Evolutionary conservation across 2,329 filamentous ascomycete species (phyloP).

Genomic region (Rugonectria rugulosa): DNA sequence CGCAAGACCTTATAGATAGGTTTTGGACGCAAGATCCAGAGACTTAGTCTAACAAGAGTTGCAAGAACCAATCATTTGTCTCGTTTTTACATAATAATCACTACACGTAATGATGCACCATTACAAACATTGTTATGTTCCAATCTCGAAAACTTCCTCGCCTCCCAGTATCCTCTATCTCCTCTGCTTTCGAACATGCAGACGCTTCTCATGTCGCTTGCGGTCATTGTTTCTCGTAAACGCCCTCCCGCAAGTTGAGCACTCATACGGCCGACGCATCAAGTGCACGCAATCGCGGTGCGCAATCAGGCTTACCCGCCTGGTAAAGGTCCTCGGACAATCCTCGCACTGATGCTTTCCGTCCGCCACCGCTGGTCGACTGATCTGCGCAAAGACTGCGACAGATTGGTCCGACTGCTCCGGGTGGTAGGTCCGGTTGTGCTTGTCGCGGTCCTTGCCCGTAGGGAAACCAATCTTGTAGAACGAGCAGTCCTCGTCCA

Average conservation of each 20-base stretch:
- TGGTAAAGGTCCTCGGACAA: slow-evolving; percentile 49
- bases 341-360: slow-evolving; percentile 39
- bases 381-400: neutral
- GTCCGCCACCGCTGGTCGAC: neutral
- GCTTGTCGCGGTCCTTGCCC: slow-evolving; percentile 46
- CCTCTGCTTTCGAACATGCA: slow-evolving; percentile 19
- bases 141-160: neutral
- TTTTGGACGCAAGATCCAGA: too few species aligned
- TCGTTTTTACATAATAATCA: too few species aligned
- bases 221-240: slow-evolving; percentile 46
- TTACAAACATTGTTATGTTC: too few species aligned
- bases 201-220: slow-evolving; percentile 44
- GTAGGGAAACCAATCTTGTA: slow-evolving; percentile 49
- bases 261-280: slow-evolving; percentile 42
- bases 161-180: neutral
- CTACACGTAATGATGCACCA: too few species aligned
- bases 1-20: too few species aligned
- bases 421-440: slow-evolving; percentile 24
- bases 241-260: slow-evolving; percentile 40
- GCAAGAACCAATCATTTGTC: too few species aligned
- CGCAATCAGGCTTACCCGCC: slow-evolving; percentile 44
- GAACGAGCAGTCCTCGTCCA: slow-evolving; percentile 42
- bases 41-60: too few species aligned
- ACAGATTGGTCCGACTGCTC: neutral
- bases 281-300: slow-evolving; percentile 47